Evolutionary conservation across 148 eudicot genomes (phyloP).

Genomic region (Pharnaceum exiguum): DNA sequence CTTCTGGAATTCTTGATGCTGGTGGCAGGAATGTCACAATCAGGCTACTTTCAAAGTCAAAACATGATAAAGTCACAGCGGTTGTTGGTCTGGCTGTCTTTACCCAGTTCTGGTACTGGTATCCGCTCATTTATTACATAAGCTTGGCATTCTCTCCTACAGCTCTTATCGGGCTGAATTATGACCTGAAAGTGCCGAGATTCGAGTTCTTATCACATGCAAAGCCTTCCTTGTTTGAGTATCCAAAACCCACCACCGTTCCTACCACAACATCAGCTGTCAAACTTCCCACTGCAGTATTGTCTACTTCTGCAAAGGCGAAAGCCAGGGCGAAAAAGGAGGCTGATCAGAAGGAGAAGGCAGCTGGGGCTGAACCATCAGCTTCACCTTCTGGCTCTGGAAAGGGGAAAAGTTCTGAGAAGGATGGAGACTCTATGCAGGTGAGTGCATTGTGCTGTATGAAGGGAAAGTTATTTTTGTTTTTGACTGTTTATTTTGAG

Average conservation of each 20-base stretch:
- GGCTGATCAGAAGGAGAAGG: constrained; percentile 72
- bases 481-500: background rate
- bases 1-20: constrained; percentile 95
- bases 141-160: constrained; percentile 95
- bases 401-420: constrained; percentile 70
- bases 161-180: constrained; percentile 88
- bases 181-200: constrained; percentile 85
- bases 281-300: constrained; percentile 87
- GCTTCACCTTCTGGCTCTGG: constrained; percentile 40
- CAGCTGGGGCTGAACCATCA: constrained; percentile 38
- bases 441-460: constrained; percentile 18
- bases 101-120: constrained; percentile 99
- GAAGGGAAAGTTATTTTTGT: background rate
- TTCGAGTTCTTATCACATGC: constrained; percentile 87
- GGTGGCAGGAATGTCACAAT: constrained; percentile 99
- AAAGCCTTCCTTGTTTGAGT: constrained; percentile 94
- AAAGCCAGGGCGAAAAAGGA: constrained; percentile 93
- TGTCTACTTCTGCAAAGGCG: constrained; percentile 77
- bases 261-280: constrained; percentile 73
- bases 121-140: constrained; percentile 92
- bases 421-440: constrained; percentile 88
- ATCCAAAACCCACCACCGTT: constrained; percentile 84
- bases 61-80: constrained; percentile 90
- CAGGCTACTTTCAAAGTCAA: constrained; percentile 79
- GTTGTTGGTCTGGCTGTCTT: constrained; percentile 94